Conservation (phyloP, 129 eudicot species). For the Lactuca saligna region DNA sequence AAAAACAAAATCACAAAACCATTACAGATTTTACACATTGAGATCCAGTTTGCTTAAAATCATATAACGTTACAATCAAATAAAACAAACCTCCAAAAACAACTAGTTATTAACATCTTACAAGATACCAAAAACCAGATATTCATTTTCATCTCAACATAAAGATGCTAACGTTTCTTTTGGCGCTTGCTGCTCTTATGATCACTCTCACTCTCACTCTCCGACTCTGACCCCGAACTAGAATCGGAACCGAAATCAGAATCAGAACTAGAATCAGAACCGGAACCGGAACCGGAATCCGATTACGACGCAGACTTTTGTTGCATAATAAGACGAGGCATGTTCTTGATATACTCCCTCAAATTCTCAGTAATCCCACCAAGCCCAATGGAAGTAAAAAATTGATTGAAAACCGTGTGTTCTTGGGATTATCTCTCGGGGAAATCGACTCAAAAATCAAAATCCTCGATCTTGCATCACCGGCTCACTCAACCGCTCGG, state of each 20-base stretch:
- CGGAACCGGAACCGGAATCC: slow-evolving; percentile 31
- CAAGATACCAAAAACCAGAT: too few relatives aligned
- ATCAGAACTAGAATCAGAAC: slow-evolving; percentile 29
- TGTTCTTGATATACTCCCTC: slow-evolving; percentile 84
- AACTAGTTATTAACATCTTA: not conserved
- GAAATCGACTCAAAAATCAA: slow-evolving; percentile 84
- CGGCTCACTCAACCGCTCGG: slow-evolving; percentile 87
- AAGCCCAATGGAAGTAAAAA: slow-evolving; percentile 94
- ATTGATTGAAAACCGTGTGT: slow-evolving; percentile 81
- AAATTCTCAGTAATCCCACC: slow-evolving; percentile 94
- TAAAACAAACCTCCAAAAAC: slow-evolving; percentile 3
- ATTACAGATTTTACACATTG: slow-evolving; percentile 19
- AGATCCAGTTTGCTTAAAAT: not conserved
- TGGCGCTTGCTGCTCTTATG: slow-evolving; percentile 42
- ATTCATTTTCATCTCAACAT: too few relatives aligned
- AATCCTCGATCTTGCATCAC: slow-evolving; percentile 77
- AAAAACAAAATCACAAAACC: slow-evolving; percentile 30
- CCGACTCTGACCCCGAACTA: slow-evolving; percentile 49
- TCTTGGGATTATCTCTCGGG: slow-evolving; percentile 85
- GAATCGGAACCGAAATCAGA: slow-evolving; percentile 21
- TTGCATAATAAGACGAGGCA: slow-evolving; percentile 97
- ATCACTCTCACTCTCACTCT: slow-evolving; percentile 47
- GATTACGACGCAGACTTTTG: slow-evolving; percentile 71
- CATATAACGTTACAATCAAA: not conserved
- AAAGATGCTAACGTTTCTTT: slow-evolving; percentile 38